Evolutionary conservation across 1,139 yeast genomes (phyloP), one percentile per base, ranked within the genome.

Genomic region (Kurtzmaniella quercitrusa): DNA sequence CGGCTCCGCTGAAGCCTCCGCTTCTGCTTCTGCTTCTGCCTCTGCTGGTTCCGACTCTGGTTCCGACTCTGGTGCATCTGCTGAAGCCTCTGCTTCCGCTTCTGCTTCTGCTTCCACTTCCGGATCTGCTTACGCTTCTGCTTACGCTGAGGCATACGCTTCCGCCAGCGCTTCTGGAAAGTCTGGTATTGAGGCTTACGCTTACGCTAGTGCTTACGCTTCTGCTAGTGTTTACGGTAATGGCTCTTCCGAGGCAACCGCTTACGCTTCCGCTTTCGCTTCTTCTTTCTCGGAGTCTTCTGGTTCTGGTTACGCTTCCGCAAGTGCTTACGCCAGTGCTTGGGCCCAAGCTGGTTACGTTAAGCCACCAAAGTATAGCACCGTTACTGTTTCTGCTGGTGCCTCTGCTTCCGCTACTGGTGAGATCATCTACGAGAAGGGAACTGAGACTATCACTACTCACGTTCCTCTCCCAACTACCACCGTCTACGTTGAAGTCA

Each of bases 171-270:
- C 34, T 30, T 30, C 34, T 30, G 34, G 34, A 5, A 30, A 30
- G 34, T 30, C 34, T 30, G 34, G 34, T 12, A 3, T 14, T 30
- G 34, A 30, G 9, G 34, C 34, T 30, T 30, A 30, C 34, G 34
- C 34, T 30, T 30, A 30, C 18, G 34, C 34, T 14, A 14, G 18
- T 30, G 34, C 34, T 14, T 30, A 30, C 17, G 34, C 34, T 30
- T 14, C 34, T 30, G 34, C 34, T 30, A 14, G 8, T 8, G 34
- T 16, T 18, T 30, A 30, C 34, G 34, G 34, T 30, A 16, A 16
- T 14, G 34, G 18, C 9, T 30, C 34, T 30, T 16, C 34, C 15
- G 16, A 14, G 8, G 34, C 34, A 9, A 30, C 34, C 15, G 34
- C 34, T 14, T 30, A 30, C 15, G 34, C 34, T 9, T 8, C 16